Percentiles rank a stretch among this genome's conserved stretches.
These are phyloP conservation scores for Kwoniella pini DNA, from an alignment of 768 basidiomycete species.

Conservation along the genomic window DNA sequence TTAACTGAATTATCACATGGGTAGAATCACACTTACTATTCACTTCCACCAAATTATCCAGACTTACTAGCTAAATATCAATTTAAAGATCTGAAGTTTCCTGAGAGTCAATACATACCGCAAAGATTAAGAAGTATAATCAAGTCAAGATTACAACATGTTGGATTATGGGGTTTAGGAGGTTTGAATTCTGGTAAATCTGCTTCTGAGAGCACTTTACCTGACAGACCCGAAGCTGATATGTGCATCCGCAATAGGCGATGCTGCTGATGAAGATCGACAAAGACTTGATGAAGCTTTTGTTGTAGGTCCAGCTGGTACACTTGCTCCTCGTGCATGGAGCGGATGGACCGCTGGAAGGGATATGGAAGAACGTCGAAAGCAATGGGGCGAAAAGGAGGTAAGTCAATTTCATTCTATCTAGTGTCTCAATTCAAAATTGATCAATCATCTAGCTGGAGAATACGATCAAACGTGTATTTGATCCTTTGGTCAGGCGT, in stretches of 20 bases:
- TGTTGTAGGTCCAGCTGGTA: constrained; percentile 42
- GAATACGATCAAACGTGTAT: constrained; percentile 23
- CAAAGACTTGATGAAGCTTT: constrained; percentile 23
- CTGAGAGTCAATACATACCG: constrained; percentile 35
- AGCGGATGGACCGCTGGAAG: constrained; percentile 39
- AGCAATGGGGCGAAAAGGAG: constrained; percentile 39
- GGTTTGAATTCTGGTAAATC: constrained; percentile 33
- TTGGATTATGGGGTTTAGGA: constrained; percentile 46
- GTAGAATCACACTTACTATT: constrained; percentile 43
- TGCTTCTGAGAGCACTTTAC: background rate
- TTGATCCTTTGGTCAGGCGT: constrained; percentile 33
- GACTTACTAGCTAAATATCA: constrained; percentile 26
- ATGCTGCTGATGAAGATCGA: constrained; percentile 35
- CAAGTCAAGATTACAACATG: constrained; percentile 36
- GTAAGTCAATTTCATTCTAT: constrained; percentile 9
- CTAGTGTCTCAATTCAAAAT: background rate
- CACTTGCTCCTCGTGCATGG: constrained; percentile 40
- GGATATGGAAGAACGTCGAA: constrained; percentile 32
- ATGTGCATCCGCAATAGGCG: constrained; percentile 14
- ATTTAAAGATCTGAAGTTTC: constrained; percentile 14
- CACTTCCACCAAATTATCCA: constrained; percentile 41
- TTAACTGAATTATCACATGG: background rate
- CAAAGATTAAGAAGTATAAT: constrained; percentile 36
- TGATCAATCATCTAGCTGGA: constrained; percentile 16
- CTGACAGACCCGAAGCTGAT: background rate